These are phyloP conservation scores for Arachnomyces sp. DNA, from an alignment of 2,329 filamentous ascomycete genomes.

Conservation along the genomic window DNA sequence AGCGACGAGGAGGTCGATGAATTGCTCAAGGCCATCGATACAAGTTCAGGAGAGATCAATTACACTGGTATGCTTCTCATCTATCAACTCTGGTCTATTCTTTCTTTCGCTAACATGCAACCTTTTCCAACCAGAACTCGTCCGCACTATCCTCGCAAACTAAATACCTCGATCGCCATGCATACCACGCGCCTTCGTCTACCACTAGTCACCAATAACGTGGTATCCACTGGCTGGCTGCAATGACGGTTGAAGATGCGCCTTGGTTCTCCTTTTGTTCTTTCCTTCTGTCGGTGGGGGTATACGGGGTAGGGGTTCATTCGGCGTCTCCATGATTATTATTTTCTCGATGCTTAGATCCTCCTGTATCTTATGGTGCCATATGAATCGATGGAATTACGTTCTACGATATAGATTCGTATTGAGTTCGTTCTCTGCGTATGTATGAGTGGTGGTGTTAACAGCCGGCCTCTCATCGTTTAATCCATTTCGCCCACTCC, in stretches of 20 bases:
- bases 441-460: too few species aligned
- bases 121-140: slow-evolving; percentile 55
- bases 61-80: slow-evolving; percentile 64
- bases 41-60: slow-evolving; percentile 92
- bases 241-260: too few species aligned
- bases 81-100: not conserved
- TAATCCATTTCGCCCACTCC: slow-evolving; percentile 29
- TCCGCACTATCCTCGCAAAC: slow-evolving; percentile 80
- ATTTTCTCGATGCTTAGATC: too few species aligned
- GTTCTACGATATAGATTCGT: not conserved
- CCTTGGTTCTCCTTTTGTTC: slow-evolving; percentile 2
- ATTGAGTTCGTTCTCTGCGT: not conserved
- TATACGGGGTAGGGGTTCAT: not conserved
- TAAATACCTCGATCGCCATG: slow-evolving; percentile 35
- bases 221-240: too few species aligned
- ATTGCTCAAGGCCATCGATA: slow-evolving; percentile 95
- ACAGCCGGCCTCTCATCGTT: not conserved
- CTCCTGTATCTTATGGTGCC: too few species aligned
- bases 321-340: not conserved
- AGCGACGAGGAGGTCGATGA: slow-evolving; percentile 97
- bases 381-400: too few species aligned
- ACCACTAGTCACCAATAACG: too few species aligned
- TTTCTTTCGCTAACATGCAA: not conserved
- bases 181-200: too few species aligned
- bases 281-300: slow-evolving; percentile 1